Percentiles rank a stretch among this genome's conserved stretches.
Evolutionary conservation across 2,329 filamentous ascomycete genomes (phyloP).

Genomic region (Nannizziopsis arthrosporioides): DNA sequence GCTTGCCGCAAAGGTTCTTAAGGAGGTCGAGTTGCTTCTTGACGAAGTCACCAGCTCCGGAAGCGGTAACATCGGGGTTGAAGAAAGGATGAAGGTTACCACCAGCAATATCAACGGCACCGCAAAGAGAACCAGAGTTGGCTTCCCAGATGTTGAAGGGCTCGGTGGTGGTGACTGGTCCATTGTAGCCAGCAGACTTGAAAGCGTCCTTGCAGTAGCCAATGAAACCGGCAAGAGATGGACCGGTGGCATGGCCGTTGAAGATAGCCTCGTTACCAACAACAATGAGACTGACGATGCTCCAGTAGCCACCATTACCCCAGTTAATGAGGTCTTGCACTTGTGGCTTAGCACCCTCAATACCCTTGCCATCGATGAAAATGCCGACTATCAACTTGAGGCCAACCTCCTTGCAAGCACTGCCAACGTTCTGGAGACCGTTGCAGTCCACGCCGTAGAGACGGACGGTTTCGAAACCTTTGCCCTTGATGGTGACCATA

Average conservation of each 20-base stretch:
- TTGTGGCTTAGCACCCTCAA: conserved; percentile 58
- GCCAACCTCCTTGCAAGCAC: conserved; percentile 53
- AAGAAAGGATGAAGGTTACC: conserved; percentile 93
- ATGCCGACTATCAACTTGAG: conserved; percentile 77
- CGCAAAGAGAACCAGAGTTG: conserved; percentile 53
- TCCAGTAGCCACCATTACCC: conserved; percentile 45
- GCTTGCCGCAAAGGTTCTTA: conserved; percentile 51
- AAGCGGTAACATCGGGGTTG: conserved; percentile 56
- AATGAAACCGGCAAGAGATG: conserved; percentile 60
- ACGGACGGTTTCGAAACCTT: conserved; percentile 61
- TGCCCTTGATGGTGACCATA: conserved; percentile 48
- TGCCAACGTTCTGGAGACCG: conserved; percentile 63
- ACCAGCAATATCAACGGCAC: conserved; percentile 62
- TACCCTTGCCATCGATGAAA: conserved; percentile 57
- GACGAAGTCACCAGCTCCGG: conserved; percentile 64
- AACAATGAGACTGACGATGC: conserved; percentile 65
- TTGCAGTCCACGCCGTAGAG: conserved; percentile 89
- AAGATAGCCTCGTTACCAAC: conserved; percentile 87
- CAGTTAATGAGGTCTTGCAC: conserved; percentile 60
- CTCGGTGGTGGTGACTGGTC: conserved; percentile 73
- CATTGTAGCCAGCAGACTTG: conserved; percentile 54
- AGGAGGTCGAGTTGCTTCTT: conserved; percentile 60
- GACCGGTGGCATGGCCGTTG: conserved; percentile 54
- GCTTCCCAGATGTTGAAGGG: conserved; percentile 64
- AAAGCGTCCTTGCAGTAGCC: conserved; percentile 52